A percentile compares a stretch with the other conserved stretches of the same genome.
phyloP scores from a whole-genome alignment of 257 asterid species.

The Rehmannia glutinosa region DNA sequence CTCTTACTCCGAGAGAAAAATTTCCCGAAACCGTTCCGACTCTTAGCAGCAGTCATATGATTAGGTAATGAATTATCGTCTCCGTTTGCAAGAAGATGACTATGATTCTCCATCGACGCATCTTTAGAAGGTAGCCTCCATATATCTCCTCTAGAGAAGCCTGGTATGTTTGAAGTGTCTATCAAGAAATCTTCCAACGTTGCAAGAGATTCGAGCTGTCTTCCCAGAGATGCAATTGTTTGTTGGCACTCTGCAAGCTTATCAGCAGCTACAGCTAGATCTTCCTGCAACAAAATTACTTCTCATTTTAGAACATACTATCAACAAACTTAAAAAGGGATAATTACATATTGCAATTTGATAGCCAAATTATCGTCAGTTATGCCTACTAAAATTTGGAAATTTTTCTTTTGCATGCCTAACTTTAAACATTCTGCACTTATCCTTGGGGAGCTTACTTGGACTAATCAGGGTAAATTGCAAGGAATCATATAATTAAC shows the following conservation, averaged over 20 bases:
- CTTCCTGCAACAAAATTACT: conserved; percentile 46
- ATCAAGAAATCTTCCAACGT: conserved; percentile 80
- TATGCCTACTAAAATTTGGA: too few species aligned
- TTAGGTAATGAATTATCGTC: conserved; percentile 39
- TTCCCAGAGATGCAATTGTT: conserved; percentile 80
- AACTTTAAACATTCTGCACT: too few species aligned
- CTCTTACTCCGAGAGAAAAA: conserved; percentile 53
- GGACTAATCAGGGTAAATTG: too few species aligned
- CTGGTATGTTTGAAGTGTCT: conserved; percentile 66
- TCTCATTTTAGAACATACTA: background rate
- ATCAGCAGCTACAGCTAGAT: conserved; percentile 69
- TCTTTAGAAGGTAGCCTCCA: conserved; percentile 36
- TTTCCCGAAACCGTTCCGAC: conserved; percentile 51
- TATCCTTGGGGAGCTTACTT: too few species aligned
- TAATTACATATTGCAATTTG: too few species aligned
- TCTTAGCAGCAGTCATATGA: conserved; percentile 27
- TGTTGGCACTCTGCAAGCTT: conserved; percentile 86
- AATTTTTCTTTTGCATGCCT: too few species aligned
- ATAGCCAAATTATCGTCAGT: too few species aligned
- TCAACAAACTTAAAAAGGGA: background rate
- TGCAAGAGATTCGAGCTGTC: conserved; percentile 71
- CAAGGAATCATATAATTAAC: too few species aligned
- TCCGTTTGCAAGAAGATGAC: conserved; percentile 24
- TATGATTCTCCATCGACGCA: conserved; percentile 19
- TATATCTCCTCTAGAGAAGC: conserved; percentile 35